Percentiles rank a stretch among this genome's conserved stretches.
These are phyloP conservation scores for Ogataea nitratoaversa DNA, from an alignment of 805 yeast species.

Conservation along the genomic window DNA sequence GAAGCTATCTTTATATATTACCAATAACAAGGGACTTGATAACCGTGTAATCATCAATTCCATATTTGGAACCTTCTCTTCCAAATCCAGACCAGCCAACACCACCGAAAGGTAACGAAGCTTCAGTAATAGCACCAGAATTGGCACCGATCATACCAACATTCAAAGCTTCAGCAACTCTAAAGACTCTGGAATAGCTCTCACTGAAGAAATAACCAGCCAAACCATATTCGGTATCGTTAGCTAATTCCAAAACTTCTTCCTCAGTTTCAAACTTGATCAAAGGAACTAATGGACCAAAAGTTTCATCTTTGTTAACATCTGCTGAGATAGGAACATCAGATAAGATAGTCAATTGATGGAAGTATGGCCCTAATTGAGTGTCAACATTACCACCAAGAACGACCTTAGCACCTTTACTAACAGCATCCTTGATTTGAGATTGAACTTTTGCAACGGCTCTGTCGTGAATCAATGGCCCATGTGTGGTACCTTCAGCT, in stretches of 20 bases:
- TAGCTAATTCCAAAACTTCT: constrained; percentile 60
- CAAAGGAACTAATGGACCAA: constrained; percentile 76
- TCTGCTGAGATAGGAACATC: constrained; percentile 54
- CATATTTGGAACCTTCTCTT: constrained; percentile 74
- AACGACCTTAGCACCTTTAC: constrained; percentile 60
- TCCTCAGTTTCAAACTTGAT: constrained; percentile 61
- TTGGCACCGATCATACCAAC: constrained; percentile 83
- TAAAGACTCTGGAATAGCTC: constrained; percentile 49
- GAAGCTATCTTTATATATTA: constrained; percentile 14
- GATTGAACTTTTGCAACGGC: constrained; percentile 57
- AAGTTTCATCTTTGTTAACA: constrained; percentile 68
- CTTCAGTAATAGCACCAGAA: constrained; percentile 66
- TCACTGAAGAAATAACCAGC: constrained; percentile 72
- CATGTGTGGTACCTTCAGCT: constrained; percentile 57
- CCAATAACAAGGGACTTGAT: constrained; percentile 63
- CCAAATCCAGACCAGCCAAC: constrained; percentile 77
- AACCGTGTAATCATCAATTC: constrained; percentile 67
- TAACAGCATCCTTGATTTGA: constrained; percentile 63
- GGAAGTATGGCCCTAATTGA: constrained; percentile 60
- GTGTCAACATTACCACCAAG: constrained; percentile 55
- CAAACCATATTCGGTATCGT: constrained; percentile 65
- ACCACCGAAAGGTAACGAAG: constrained; percentile 75
- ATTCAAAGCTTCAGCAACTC: constrained; percentile 63
- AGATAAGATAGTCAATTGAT: constrained; percentile 63
- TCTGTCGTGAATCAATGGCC: constrained; percentile 65